A percentile compares a stretch with the other conserved stretches of the same genome.
phyloP scores from a whole-genome alignment of 371 early-diverging fungal genomes.

The Massospora cicadina region DNA sequence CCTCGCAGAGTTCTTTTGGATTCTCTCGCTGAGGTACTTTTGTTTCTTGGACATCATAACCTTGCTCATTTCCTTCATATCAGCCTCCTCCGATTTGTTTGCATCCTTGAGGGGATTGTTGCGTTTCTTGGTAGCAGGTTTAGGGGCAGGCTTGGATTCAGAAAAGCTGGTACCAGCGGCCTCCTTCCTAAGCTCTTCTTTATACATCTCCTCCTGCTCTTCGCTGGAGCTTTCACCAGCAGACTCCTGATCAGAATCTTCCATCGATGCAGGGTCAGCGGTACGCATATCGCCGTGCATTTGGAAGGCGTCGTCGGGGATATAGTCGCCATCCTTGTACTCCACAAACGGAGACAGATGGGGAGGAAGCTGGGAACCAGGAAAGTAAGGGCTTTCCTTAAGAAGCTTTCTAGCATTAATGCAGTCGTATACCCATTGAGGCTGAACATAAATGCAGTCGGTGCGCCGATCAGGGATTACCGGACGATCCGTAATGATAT shows the following conservation, averaged over 20 bases:
- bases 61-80: slow-evolving; percentile 67
- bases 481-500: slow-evolving; percentile 82
- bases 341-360: slow-evolving; percentile 91
- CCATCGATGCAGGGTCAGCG: slow-evolving; percentile 19
- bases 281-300: slow-evolving; percentile 25
- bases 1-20: neutral
- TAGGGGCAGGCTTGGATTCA: slow-evolving; percentile 49
- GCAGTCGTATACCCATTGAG: slow-evolving; percentile 95
- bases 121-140: slow-evolving; percentile 32
- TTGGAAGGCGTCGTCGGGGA: slow-evolving; percentile 33
- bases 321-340: slow-evolving; percentile 67
- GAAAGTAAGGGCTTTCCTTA: slow-evolving; percentile 44
- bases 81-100: slow-evolving; percentile 49
- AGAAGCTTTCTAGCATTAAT: slow-evolving; percentile 71
- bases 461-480: slow-evolving; percentile 35
- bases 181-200: slow-evolving; percentile 13
- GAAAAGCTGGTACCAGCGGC: slow-evolving; percentile 46
- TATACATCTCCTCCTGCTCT: neutral
- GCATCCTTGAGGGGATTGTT: slow-evolving; percentile 19
- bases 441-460: slow-evolving; percentile 77
- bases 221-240: slow-evolving; percentile 7
- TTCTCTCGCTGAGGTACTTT: slow-evolving; percentile 9
- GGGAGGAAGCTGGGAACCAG: slow-evolving; percentile 73
- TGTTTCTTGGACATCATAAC: slow-evolving; percentile 92
- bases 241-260: slow-evolving; percentile 16